phyloP scores from a whole-genome alignment of 176 grass and related monocot species.

The Oryza brachyantha region DNA sequence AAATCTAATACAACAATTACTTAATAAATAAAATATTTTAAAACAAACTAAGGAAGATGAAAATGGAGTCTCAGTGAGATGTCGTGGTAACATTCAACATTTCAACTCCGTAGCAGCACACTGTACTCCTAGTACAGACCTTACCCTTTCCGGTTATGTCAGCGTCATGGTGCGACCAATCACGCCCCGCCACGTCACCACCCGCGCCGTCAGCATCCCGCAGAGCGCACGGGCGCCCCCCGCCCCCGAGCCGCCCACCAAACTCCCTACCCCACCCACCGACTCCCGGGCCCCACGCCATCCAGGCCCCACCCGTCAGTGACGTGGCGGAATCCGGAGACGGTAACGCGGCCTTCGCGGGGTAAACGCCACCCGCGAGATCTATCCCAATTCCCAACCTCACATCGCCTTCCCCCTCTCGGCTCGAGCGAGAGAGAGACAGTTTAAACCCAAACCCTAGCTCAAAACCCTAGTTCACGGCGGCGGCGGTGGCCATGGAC shows the following conservation, averaged over 20 bases:
- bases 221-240: constrained; percentile 16
- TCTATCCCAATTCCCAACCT: constrained; percentile 46
- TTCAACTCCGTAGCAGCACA: too few species aligned
- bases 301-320: not conserved
- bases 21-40: too few species aligned
- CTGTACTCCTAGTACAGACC: too few species aligned
- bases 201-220: constrained; percentile 34
- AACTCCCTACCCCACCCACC: not conserved
- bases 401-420: not conserved
- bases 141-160: constrained; percentile 19
- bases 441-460: constrained; percentile 72
- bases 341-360: constrained; percentile 9
- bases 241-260: not conserved
- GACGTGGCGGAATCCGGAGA: accelerated
- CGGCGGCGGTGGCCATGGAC: constrained; percentile 50
- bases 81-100: too few species aligned
- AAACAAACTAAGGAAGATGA: too few species aligned
- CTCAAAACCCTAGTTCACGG: constrained; percentile 42
- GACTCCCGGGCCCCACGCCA: accelerated
- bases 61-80: too few species aligned
- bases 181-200: constrained; percentile 23
- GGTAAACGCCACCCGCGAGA: constrained; percentile 34
- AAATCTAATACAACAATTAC: too few species aligned
- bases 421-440: constrained; percentile 3
- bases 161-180: constrained; percentile 16